Evolutionary conservation across 2,329 filamentous ascomycete species (phyloP).

Genomic region (Verticillium isaacii): DNA sequence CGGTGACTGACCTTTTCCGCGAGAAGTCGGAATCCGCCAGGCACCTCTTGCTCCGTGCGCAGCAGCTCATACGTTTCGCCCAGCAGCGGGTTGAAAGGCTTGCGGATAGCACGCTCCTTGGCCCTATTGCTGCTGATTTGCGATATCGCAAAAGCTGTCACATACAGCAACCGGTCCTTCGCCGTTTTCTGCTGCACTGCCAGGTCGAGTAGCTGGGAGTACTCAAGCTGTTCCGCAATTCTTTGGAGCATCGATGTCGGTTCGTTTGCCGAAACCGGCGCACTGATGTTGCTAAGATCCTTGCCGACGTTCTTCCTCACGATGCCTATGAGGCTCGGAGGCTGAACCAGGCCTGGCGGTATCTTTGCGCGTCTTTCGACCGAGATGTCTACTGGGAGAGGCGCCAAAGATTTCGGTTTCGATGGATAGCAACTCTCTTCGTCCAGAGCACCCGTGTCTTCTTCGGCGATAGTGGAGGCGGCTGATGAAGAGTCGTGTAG

Average conservation of each 20-base stretch:
- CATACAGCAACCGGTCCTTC: conserved; percentile 71
- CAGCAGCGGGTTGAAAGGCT: conserved; percentile 95
- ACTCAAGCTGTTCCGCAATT: conserved; percentile 86
- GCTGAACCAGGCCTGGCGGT: conserved; percentile 67
- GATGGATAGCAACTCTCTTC: conserved; percentile 64
- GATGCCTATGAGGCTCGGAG: conserved; percentile 90
- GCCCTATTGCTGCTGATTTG: conserved; percentile 76
- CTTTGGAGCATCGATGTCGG: conserved; percentile 84
- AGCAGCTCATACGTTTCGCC: conserved; percentile 95
- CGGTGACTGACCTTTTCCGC: conserved; percentile 94
- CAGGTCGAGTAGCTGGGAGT: conserved; percentile 75
- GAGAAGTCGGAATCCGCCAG: conserved; percentile 79
- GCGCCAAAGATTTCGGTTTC: conserved; percentile 70
- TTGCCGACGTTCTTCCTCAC: conserved; percentile 97
- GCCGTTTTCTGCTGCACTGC: conserved; percentile 59
- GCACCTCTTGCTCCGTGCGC: conserved; percentile 69
- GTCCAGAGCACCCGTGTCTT: conserved; percentile 52
- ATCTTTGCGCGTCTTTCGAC: conserved; percentile 68
- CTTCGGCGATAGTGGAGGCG: conserved; percentile 47
- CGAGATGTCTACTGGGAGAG: conserved; percentile 65
- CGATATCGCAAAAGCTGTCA: conserved; percentile 87
- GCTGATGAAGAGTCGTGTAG: conserved; percentile 52
- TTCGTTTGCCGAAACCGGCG: conserved; percentile 96
- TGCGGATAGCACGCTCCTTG: conserved; percentile 87
- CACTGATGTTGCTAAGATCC: conserved; percentile 91